A percentile compares a stretch with the other conserved stretches of the same genome.
These are phyloP conservation scores for Lophiotrema nucula DNA, from an alignment of 495 filamentous ascomycete genomes.

Conservation along the genomic window DNA sequence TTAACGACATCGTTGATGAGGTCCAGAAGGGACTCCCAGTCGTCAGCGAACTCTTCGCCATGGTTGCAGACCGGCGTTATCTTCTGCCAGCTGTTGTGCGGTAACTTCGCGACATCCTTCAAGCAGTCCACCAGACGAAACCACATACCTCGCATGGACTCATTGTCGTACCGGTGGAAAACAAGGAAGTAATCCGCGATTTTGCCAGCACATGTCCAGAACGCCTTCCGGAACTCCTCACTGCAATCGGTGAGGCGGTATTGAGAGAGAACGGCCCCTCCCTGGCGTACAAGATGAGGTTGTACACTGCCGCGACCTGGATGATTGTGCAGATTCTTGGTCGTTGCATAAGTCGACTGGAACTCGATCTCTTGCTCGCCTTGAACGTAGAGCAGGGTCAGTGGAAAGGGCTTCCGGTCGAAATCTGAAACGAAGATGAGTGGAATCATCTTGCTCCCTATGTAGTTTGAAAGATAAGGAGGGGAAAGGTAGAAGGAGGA, in stretches of 20 bases:
- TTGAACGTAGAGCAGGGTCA: too few species aligned
- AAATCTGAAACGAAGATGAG: too few species aligned
- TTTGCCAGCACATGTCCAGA: neutral
- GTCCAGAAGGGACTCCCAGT: neutral
- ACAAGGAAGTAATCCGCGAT: slow-evolving; percentile 10
- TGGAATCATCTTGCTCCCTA: too few species aligned
- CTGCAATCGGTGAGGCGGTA: slow-evolving; percentile 8
- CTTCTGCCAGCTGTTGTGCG: neutral
- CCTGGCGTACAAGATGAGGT: neutral
- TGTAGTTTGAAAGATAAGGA: too few species aligned
- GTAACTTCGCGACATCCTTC: neutral
- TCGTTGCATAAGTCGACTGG: neutral
- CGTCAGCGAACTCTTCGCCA: neutral
- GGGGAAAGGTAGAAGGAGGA: too few species aligned
- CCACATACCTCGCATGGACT: slow-evolving; percentile 3
- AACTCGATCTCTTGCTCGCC: slow-evolving; percentile 2
- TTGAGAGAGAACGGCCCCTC: too few species aligned
- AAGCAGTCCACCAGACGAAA: slow-evolving; percentile 6
- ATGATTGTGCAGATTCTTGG: neutral
- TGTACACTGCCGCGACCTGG: neutral
- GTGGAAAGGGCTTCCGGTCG: too few species aligned
- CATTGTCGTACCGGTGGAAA: neutral
- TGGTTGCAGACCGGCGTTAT: neutral
- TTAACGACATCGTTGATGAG: neutral
- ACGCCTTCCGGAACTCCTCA: neutral